Conservation (phyloP, 768 basidiomycete species). For the Mycena venus region DNA sequence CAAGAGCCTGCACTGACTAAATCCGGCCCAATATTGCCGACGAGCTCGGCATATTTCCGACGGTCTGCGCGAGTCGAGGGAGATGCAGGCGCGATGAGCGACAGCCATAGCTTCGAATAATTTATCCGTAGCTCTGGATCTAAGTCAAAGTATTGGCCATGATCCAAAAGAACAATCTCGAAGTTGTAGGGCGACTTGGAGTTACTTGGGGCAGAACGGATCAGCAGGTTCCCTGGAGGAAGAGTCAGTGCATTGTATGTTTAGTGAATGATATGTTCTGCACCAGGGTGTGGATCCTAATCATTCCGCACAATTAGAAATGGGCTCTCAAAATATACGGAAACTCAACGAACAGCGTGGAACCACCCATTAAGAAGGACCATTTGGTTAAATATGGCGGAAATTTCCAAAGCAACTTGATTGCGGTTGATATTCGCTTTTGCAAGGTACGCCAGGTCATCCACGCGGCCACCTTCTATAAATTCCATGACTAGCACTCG, state of each 20-base stretch:
- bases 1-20: constrained; percentile 63
- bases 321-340: neutral
- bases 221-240: constrained; percentile 85
- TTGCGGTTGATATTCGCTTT: constrained; percentile 91
- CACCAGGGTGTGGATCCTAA: constrained; percentile 91
- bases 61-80: constrained; percentile 75
- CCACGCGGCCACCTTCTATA: constrained; percentile 89
- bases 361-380: constrained; percentile 96
- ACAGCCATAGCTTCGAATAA: constrained; percentile 92
- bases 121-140: constrained; percentile 84
- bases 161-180: constrained; percentile 95
- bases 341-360: constrained; percentile 72
- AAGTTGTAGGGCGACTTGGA: constrained; percentile 93
- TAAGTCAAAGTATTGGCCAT: constrained; percentile 94
- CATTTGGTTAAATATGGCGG: constrained; percentile 94
- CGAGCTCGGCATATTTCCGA: constrained; percentile 88
- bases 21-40: constrained; percentile 92
- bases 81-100: constrained; percentile 83
- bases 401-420: constrained; percentile 91
- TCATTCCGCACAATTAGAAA: neutral
- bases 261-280: constrained; percentile 6
- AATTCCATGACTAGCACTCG: constrained; percentile 96
- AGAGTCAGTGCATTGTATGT: constrained; percentile 7
- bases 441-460: constrained; percentile 88
- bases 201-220: constrained; percentile 73